Percentiles rank a stretch among this genome's conserved stretches.
Conservation (phyloP, 2,329 filamentous ascomycete genomes). For the Paecilomyces sp. region DNA sequence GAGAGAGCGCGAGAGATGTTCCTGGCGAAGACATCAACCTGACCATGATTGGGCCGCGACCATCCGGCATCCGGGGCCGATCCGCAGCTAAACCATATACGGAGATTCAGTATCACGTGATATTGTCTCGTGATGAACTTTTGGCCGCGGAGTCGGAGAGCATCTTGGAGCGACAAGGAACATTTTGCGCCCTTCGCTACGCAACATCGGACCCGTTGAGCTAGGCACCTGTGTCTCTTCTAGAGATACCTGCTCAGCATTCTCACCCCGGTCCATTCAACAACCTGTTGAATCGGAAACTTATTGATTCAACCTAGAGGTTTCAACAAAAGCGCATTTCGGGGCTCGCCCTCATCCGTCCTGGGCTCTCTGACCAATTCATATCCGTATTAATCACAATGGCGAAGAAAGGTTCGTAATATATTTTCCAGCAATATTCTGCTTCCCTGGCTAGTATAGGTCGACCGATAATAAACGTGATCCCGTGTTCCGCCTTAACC, state of each 20-base stretch:
- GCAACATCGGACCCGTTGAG: background rate
- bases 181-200: background rate
- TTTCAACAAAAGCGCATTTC: background rate
- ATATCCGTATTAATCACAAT: slow-evolving; percentile 18
- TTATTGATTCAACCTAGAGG: background rate
- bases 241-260: background rate
- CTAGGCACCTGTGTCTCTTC: background rate
- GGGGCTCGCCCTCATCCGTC: background rate
- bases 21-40: background rate
- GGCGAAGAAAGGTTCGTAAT: slow-evolving; percentile 38
- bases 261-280: background rate
- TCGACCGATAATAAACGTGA: background rate
- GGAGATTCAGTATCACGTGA: background rate
- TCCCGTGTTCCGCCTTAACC: background rate
- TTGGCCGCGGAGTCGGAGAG: background rate
- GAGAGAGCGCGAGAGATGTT: background rate
- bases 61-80: background rate
- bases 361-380: slow-evolving; percentile 2
- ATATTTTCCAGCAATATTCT: background rate
- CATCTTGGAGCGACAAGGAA: background rate
- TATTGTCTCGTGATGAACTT: background rate
- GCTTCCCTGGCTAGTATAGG: background rate
- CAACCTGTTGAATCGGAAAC: background rate
- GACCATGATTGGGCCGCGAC: background rate
- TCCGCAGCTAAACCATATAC: background rate